Base-by-base conservation (phyloP, 1,139 yeast species). In the Candida sp. region DNA sequence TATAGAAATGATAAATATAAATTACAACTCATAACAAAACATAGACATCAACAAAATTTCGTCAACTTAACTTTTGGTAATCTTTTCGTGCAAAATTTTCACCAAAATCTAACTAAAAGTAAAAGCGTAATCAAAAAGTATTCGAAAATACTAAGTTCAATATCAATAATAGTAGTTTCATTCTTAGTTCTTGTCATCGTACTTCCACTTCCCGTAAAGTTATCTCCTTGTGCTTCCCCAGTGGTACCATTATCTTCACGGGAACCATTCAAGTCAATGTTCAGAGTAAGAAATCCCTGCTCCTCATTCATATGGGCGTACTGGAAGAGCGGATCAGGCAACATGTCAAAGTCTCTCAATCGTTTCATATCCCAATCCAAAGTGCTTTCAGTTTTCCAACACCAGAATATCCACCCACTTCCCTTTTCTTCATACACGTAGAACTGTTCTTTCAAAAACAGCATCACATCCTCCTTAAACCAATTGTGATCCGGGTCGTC, bases 351-450 rank as follows among this genome's bases (percentile, higher is more conserved):
- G 11, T 35, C 42, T n/a, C 46, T 32, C 31, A 55, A 48, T 40
- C 50, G 37, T 25, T 42, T 43, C 47, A 60, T 61, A 56, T 65
- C 70, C 69, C 69, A 66, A 44, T 57, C 62, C 42, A 61, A 51
- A 2, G 68, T 50, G n/a, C 47, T 48, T 50, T 66, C 69, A 1
- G 69, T 63, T 49, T 64, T 85, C 76, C 81, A 85, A 63, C 85
- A 82, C 90, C 90, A 85, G 43, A 63, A 66, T 25, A 62, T 64
- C 69, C 68, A 65, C 11, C 69, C 69, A 37, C 51, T 50, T 17
- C 57, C 51, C 30, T 57, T 54, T 17, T 50, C 49, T 38, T 52
- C 57, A 49, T 56, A 66, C 0, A 59, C 57, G 23, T 61, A 58
- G 54, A 66, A 56, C 50, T 66, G 69, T 8, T 58, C 56, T 30